Conservation (phyloP, 164 flowering plant genomes). For the Sextonia rubra region DNA sequence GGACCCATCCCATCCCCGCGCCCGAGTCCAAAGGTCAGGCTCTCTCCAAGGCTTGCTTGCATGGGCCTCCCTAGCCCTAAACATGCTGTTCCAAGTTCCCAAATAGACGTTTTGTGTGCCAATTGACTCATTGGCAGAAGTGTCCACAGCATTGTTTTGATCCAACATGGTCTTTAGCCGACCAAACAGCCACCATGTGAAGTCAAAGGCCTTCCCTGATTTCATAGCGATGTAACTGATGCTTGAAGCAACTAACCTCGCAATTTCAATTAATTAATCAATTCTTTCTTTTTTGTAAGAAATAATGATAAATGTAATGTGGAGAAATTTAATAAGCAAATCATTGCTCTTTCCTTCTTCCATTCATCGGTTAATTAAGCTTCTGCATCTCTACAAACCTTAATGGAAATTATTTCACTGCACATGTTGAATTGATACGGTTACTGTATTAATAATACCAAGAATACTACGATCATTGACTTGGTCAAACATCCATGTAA, state of each 20-base stretch:
- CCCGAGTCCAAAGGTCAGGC: conserved; percentile 60
- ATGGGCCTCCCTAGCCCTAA: conserved; percentile 86
- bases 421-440: too few species aligned
- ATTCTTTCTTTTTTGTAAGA: not conserved
- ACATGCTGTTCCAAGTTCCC: conserved; percentile 8
- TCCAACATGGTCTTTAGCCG: not conserved
- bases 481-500: too few species aligned
- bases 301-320: too few species aligned
- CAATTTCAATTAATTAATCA: too few species aligned
- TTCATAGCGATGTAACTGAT: not conserved
- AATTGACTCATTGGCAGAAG: not conserved
- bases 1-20: conserved; percentile 79
- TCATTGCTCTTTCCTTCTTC: not conserved
- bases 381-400: too few species aligned
- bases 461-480: too few species aligned
- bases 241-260: not conserved
- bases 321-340: not conserved
- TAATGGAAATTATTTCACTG: too few species aligned
- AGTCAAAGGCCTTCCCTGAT: not conserved
- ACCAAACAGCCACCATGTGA: not conserved
- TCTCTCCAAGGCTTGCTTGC: conserved; percentile 73
- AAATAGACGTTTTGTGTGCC: not conserved
- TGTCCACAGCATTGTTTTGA: not conserved
- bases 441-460: too few species aligned
- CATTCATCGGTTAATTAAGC: not conserved